Base-by-base conservation (phyloP, 1,139 yeast genomes). In the Taphrina communis region DNA sequence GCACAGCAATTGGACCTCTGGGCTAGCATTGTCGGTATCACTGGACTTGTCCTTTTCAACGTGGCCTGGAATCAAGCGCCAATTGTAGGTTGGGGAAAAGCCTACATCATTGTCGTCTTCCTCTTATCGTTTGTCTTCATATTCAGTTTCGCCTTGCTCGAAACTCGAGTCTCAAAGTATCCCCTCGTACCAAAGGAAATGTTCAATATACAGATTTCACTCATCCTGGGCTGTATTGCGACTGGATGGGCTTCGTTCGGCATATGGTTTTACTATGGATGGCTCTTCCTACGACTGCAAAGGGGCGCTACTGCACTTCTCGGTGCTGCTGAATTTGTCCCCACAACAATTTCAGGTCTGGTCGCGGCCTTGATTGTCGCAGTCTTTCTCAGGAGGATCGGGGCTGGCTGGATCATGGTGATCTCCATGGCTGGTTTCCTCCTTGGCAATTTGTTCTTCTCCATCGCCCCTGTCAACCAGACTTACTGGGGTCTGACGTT, bases 401-500 rank as follows among this genome's bases (percentile, higher is more conserved):
- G 62, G 58, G 76, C 44, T 69, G 84, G 48, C 75, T 85, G 19
- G 73, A 76, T 51, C 53, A 50, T 65, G 52, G 11, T 77, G 6
- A 53, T 48, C 61, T 7, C 72, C 80, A 9, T 83, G 84, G 1
- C 80, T 81, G 55, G 80, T 83, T 65, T 65, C 56, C 25, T 39
- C 44, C 48, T 58, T 12, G 52, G 84, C 84, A 0, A 78, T 77
- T 1, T 63, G 19, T 55, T 56, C 61, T 44, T 55, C 14, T 63
- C 67, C 3, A 55, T 63, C 19, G 61, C 61, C 14, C 67, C 67
- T 2, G 55, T 46, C 25, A 2, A 31, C 6, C 85, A 84, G 74
- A 79, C 77, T 0, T 85, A 80, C 75, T 86, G 88, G 87, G 81
- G 82, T 1, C 85, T 83, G 70, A 79, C 82, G 60, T 84, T 86